phyloP scores from a whole-genome alignment of 1,284 basidiomycete genomes.

The Heterobasidion annosum region DNA sequence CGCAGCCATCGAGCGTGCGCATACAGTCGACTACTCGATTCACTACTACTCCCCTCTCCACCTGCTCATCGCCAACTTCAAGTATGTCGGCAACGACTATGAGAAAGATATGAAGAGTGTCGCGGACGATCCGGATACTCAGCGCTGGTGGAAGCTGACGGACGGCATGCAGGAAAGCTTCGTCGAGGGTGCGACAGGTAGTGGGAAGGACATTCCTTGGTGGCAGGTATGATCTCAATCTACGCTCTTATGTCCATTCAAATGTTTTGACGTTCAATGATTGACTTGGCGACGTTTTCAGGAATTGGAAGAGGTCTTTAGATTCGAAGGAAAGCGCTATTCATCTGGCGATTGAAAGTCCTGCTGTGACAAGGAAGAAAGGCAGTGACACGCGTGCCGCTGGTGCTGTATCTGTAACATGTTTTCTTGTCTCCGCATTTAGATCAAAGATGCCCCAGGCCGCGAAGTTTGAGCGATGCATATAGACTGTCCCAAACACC shows the following conservation, averaged over 20 bases:
- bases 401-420: not conserved
- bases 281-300: slow-evolving; percentile 14
- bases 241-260: not conserved
- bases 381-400: no score
- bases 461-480: no score
- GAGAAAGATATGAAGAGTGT: slow-evolving; percentile 59
- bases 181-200: slow-evolving; percentile 58
- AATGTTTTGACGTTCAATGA: not conserved
- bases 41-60: slow-evolving; percentile 53
- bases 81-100: slow-evolving; percentile 55
- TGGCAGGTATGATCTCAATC: slow-evolving; percentile 44
- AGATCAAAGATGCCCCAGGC: no score
- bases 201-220: slow-evolving; percentile 59
- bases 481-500: no score
- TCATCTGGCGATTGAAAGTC: not conserved
- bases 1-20: slow-evolving; percentile 52
- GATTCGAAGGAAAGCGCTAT: slow-evolving; percentile 41
- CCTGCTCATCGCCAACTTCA: slow-evolving; percentile 65
- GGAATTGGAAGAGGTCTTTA: slow-evolving; percentile 64
- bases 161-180: slow-evolving; percentile 76
- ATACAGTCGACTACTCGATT: slow-evolving; percentile 74
- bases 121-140: slow-evolving; percentile 57
- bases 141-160: slow-evolving; percentile 70
- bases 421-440: not conserved
- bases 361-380: not conserved